A percentile compares a stretch with the other conserved stretches of the same genome.
Conservation (phyloP, 805 yeast genomes). For the Yamadazyma philogaea region DNA sequence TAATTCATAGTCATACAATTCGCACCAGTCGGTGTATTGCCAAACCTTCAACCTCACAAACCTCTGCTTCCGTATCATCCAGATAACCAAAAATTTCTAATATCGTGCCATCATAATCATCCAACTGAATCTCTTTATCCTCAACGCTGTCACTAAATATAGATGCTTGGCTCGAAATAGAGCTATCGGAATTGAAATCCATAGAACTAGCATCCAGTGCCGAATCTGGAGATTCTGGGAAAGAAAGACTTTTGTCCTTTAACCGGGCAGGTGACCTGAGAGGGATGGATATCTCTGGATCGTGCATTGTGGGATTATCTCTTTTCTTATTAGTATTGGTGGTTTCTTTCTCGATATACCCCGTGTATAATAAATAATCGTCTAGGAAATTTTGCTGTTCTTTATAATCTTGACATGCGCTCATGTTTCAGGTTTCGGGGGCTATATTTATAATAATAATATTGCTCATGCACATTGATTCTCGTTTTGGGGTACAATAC, state of each 20-base stretch:
- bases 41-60: slow-evolving; percentile 4
- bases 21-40: not conserved
- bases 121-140: not conserved
- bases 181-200: slow-evolving; percentile 17
- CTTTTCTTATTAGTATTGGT: not conserved
- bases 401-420: slow-evolving; percentile 1
- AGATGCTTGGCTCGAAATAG: slow-evolving; percentile 17
- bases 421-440: slow-evolving; percentile 1
- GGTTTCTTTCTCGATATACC: not conserved
- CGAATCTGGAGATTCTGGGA: slow-evolving; percentile 15
- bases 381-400: slow-evolving; percentile 1
- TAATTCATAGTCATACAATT: not conserved
- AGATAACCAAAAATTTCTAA: slow-evolving; percentile 10
- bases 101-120: slow-evolving; percentile 5
- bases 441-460: not conserved
- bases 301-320: not conserved
- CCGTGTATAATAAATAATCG: not conserved
- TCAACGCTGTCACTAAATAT: slow-evolving; percentile 15
- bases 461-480: not conserved
- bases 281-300: slow-evolving; percentile 9
- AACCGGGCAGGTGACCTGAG: slow-evolving; percentile 13
- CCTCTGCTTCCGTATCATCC: slow-evolving; percentile 5
- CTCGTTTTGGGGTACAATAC: not conserved
- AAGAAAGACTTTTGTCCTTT: not conserved
- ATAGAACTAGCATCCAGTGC: slow-evolving; percentile 22